Evolutionary conservation across 1,284 basidiomycete species (phyloP).

Genomic region (Cryptococcus sp.): DNA sequence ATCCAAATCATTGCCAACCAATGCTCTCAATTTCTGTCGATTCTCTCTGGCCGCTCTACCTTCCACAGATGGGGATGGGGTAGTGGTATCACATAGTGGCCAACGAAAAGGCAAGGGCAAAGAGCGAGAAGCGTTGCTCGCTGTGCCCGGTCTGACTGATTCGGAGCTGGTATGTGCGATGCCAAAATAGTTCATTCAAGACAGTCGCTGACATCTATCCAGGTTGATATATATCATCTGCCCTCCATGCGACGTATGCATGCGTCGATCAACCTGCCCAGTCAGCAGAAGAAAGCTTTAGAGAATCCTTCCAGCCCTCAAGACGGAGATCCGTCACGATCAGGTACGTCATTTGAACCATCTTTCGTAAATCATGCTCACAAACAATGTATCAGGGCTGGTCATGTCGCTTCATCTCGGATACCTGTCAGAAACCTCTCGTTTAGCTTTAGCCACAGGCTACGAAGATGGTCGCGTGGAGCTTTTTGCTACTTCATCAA

Average conservation of each 20-base stretch:
- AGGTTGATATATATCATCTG: slow-evolving; percentile 79
- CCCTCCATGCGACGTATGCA: slow-evolving; percentile 67
- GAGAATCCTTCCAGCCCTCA: slow-evolving; percentile 8
- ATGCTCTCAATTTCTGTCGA: slow-evolving; percentile 85
- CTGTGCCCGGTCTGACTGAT: slow-evolving; percentile 81
- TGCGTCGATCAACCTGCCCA: slow-evolving; percentile 59
- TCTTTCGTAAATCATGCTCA: neutral
- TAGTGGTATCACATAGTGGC: slow-evolving; percentile 3
- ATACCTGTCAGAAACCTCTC: slow-evolving; percentile 34
- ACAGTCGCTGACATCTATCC: slow-evolving; percentile 5
- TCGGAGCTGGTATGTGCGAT: slow-evolving; percentile 67
- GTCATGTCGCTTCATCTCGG: slow-evolving; percentile 78
- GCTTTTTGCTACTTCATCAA: slow-evolving; percentile 59
- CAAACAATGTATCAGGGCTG: slow-evolving; percentile 60
- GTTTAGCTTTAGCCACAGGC: slow-evolving; percentile 64
- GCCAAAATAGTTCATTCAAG: neutral
- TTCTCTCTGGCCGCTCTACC: slow-evolving; percentile 61
- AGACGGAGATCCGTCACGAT: neutral
- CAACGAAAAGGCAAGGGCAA: slow-evolving; percentile 20
- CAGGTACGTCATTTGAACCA: slow-evolving; percentile 7
- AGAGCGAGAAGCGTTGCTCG: slow-evolving; percentile 61
- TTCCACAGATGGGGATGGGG: neutral
- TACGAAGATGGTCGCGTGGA: slow-evolving; percentile 80
- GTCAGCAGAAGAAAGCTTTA: slow-evolving; percentile 5
- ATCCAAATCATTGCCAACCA: slow-evolving; percentile 72